Base-by-base conservation (phyloP, 805 yeast genomes). In the Candida glaebosa region DNA sequence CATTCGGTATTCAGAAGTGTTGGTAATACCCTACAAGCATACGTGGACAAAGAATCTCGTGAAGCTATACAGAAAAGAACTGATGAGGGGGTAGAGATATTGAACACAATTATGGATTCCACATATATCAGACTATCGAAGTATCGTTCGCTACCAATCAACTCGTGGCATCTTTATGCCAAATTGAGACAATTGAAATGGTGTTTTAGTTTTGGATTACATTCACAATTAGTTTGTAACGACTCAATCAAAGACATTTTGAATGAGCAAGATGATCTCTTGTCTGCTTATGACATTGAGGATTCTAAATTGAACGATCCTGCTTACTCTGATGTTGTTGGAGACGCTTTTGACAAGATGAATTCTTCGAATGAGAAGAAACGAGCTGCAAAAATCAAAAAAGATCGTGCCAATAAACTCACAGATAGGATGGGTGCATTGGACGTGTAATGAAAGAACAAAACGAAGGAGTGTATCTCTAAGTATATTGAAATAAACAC, bases 1-100 rank as follows among this genome's bases (percentile, higher is more conserved):
- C 77, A 78, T 46, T 75, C 86, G 1, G 67, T 82, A 1, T 79
- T 81, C 57, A 68, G 81, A 52, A 84, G 82, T 44, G 78, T 81
- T 15, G 57, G 73, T 31, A 60, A 60, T 28, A 78, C 84, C 0
- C 61, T 81, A 8, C 67, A 65, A 38, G 53, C 54, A 14, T 73
- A 70, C 47, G 58, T 64, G 41, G 68, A 51, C 51, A 59, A 39
- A 39, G 64, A 47, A 45, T 61, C 46, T 37, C 55, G 65, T 58
- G 65, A 54, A 18, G 70, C 58, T 45, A 59, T 63, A 16, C 62
- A 63, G 50, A 67, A 65, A 50, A 52, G 52, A 31, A 56, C 72
- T 5, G 60, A 62, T 0, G 54, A 53, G 31, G 75, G 75, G 1
- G 33, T 56, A 10, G 73, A 67, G 38, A 49, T 69, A 7, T 38